Base-by-base conservation (phyloP, 345 rosid genomes). In the Viola odorata region DNA sequence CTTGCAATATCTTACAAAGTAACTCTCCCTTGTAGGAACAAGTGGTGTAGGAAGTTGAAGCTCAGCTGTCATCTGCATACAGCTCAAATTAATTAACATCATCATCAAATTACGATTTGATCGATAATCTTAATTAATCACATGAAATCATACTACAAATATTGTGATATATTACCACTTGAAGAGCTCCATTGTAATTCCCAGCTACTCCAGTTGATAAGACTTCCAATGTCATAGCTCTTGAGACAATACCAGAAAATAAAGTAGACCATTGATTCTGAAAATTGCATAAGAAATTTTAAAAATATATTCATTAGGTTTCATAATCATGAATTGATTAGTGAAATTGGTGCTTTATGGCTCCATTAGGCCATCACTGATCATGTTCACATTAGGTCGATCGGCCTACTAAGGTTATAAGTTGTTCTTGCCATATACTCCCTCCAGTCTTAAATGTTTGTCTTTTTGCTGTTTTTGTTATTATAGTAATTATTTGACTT, bases 221-320 rank as follows among this genome's bases (percentile, higher is more conserved):
- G 5, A 83, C 83, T 59, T 85, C 96, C 74, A 79, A 68, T 50
- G 91, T 86, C 58, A 65, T 67, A 10, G 95, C 91, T 70, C 74
- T 78, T 37, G 91, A 80, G 60, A 95, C 73, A 42, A 95, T 81
- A 57, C 96, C 87, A 5, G 85, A 69, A 61, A 95, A 91, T 62
- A 91, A 78, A 0, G 67, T 73, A 0, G 84, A 85, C 99, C 98
- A 95, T 32, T 82, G 91, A 48, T 78, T 80, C 99, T 95, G 81
- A 59, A 68, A 47, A 9, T 42, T 23, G 32, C 41, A 47, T 6
- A 14, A 51, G 17, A 58, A n/a, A n/a, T n/a, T n/a, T n/a, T 42
- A 12, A 23, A 42, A 2, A 58, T 8, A 44, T 0, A 54, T 12
- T 5, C 37, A 23, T 23, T 23, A 37, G 13, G 37, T 7, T 54